Evolutionary conservation across 192 early-diverging fungal genomes (phyloP).

Genomic region (Backusella liffmaniae): DNA sequence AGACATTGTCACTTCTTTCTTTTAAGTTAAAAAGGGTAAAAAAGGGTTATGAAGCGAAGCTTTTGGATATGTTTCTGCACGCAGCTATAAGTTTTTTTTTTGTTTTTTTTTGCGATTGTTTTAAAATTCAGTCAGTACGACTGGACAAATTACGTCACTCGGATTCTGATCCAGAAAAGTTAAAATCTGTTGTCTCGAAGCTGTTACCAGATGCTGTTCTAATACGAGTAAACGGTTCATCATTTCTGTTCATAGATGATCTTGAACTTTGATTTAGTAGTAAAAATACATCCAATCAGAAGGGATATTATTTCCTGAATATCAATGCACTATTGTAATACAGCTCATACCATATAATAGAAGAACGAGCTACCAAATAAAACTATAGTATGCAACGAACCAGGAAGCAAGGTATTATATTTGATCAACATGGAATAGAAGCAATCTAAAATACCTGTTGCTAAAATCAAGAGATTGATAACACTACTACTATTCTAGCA

Average conservation of each 20-base stretch:
- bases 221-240: background rate
- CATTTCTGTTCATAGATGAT: background rate
- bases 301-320: no score
- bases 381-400: no score
- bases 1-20: conserved; percentile 38
- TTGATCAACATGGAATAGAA: no score
- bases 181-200: background rate
- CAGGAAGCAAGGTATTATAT: no score
- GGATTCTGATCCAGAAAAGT: background rate
- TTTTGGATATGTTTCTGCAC: background rate
- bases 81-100: background rate
- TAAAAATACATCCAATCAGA: no score
- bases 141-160: background rate
- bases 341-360: no score
- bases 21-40: background rate
- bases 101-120: background rate
- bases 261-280: background rate
- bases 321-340: no score
- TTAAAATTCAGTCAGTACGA: background rate
- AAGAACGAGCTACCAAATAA: no score
- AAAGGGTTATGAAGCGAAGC: background rate
- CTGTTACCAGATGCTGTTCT: background rate
- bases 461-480: no score
- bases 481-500: no score
- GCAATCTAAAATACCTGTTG: no score